Conservation (phyloP, 2,329 filamentous ascomycete species). For the Coleophoma crateriformis region DNA sequence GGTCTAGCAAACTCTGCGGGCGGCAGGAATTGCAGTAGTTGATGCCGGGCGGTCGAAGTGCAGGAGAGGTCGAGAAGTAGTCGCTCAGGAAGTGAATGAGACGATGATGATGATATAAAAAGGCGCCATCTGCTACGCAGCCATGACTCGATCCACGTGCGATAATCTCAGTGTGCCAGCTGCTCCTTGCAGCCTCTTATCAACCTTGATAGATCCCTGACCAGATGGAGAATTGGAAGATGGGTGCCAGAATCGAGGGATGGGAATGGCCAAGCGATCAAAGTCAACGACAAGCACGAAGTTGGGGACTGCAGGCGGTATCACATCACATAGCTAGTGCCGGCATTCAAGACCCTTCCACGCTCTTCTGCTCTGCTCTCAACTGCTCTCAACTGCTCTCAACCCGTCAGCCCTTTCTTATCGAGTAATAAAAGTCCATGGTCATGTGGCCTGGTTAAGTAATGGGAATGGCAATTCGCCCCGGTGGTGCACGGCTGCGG, state of each 20-base stretch:
- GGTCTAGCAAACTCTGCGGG: no score
- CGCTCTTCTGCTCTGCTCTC: no score
- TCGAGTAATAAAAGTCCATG: not conserved
- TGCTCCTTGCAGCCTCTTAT: not conserved
- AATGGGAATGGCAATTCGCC: not conserved
- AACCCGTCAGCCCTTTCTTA: not conserved
- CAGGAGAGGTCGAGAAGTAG: not conserved
- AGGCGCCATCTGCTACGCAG: not conserved
- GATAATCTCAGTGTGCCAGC: not conserved
- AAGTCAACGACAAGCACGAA: no score
- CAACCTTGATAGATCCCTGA: conserved; percentile 1
- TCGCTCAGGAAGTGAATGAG: no score
- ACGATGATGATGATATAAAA: not conserved
- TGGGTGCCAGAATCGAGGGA: no score
- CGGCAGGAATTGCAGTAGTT: no score
- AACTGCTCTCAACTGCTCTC: not conserved
- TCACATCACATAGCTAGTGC: not conserved
- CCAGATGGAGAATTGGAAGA: not conserved
- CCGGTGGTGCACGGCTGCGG: not conserved
- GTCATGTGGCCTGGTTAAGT: not conserved
- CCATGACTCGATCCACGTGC: not conserved
- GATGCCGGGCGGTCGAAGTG: not conserved
- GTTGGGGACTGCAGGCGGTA: not conserved
- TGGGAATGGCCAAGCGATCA: no score
- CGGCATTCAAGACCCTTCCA: not conserved